These are phyloP conservation scores for Cladosporium sp. DNA, from an alignment of 2,329 filamentous ascomycete genomes.

Conservation along the genomic window DNA sequence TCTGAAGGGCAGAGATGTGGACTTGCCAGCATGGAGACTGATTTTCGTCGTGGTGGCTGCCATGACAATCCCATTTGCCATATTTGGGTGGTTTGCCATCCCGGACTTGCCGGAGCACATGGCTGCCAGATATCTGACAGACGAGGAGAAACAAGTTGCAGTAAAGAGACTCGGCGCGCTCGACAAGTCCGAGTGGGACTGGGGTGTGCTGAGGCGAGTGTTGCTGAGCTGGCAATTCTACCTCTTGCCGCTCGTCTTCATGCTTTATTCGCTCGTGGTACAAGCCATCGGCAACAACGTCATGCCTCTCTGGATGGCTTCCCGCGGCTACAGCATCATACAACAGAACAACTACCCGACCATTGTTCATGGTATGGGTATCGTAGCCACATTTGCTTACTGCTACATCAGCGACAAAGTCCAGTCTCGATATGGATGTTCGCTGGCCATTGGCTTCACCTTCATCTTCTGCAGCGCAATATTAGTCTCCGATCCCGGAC, in stretches of 20 bases:
- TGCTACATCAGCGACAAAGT: constrained; percentile 45
- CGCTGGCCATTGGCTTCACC: constrained; percentile 44
- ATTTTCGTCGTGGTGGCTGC: constrained; percentile 48
- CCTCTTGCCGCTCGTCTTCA: constrained; percentile 47
- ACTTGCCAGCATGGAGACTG: constrained; percentile 45
- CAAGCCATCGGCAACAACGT: constrained; percentile 48
- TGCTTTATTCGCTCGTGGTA: constrained; percentile 49
- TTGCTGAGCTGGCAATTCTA: constrained; percentile 50
- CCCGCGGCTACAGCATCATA: constrained; percentile 44
- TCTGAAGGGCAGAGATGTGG: constrained; percentile 36
- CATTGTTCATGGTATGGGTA: constrained; percentile 44
- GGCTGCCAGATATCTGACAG: constrained; percentile 43
- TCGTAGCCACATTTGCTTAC: constrained; percentile 45
- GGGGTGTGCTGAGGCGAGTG: constrained; percentile 37
- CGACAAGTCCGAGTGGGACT: constrained; percentile 26
- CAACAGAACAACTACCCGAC: constrained; percentile 51
- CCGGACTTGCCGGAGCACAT: constrained; percentile 46
- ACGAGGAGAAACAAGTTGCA: constrained; percentile 41
- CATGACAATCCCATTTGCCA: constrained; percentile 44
- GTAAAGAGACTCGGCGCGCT: constrained; percentile 39
- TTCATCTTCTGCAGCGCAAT: constrained; percentile 46
- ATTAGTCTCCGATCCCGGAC: constrained; percentile 37
- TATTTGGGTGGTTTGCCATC: constrained; percentile 49
- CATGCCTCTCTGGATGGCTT: constrained; percentile 49
- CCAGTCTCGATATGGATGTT: constrained; percentile 47